A percentile compares a stretch with the other conserved stretches of the same genome.
phyloP scores from a whole-genome alignment of 2,329 filamentous ascomycete genomes.

The Microcyclosporella mali region DNA sequence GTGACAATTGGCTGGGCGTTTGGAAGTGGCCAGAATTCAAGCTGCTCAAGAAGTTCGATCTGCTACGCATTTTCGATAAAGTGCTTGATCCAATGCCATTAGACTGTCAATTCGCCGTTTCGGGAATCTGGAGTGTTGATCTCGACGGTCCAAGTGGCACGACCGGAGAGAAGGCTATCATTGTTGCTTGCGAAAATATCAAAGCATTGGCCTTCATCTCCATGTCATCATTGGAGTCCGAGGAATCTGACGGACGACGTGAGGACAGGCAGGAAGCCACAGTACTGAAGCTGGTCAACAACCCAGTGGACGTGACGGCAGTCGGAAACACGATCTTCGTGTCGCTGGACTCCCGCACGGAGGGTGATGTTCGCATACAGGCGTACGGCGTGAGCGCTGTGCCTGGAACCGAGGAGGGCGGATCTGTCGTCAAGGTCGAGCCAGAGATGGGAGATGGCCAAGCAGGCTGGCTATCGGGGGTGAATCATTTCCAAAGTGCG shows the following conservation, averaged over 20 bases:
- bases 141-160: conserved; percentile 4
- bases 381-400: neutral
- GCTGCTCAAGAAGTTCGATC: conserved; percentile 49
- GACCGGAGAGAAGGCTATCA: conserved; percentile 17
- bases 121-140: conserved; percentile 44
- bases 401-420: neutral
- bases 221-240: conserved; percentile 1
- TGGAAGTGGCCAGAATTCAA: conserved; percentile 70
- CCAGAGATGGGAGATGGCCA: conserved; percentile 2
- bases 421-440: neutral
- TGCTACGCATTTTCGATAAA: conserved; percentile 29
- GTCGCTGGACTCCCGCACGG: conserved; percentile 6
- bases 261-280: neutral
- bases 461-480: conserved; percentile 8
- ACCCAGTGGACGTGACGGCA: conserved; percentile 10
- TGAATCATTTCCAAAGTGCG: conserved; percentile 15
- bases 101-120: conserved; percentile 40
- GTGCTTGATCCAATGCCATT: neutral
- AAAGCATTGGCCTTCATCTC: conserved; percentile 55
- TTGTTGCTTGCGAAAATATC: conserved; percentile 40
- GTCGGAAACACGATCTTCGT: conserved; percentile 7
- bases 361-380: conserved; percentile 1
- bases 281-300: neutral
- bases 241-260: neutral
- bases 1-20: conserved; percentile 68